Conservation (phyloP, 2,329 filamentous ascomycete species). For the Bipolaris bicolor region DNA sequence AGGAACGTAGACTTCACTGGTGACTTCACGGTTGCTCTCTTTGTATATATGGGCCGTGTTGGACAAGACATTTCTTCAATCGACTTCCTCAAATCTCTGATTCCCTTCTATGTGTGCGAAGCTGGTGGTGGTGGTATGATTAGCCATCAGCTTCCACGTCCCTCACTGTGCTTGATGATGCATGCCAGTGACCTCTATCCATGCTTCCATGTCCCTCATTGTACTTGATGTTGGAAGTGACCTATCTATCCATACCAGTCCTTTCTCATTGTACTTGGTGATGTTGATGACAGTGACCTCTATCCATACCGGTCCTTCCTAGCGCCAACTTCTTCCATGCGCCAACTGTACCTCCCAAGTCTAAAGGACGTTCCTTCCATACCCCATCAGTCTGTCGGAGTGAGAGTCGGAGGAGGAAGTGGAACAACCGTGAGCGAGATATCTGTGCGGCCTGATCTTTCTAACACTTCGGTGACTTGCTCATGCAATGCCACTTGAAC, state of each 20-base stretch:
- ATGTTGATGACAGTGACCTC: no score
- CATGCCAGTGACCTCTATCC: no score
- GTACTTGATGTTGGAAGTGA: no score
- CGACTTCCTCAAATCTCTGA: background rate
- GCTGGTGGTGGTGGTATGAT: background rate
- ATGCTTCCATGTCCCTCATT: no score
- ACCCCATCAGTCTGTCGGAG: no score
- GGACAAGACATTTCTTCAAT: background rate
- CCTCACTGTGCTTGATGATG: background rate
- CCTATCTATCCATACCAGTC: no score
- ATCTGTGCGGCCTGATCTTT: background rate
- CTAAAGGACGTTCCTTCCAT: no score
- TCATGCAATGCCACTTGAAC: background rate
- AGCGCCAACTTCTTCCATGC: no score
- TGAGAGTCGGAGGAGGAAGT: no score
- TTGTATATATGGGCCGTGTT: constrained; percentile 6
- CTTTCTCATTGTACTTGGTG: no score
- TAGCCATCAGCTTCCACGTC: background rate
- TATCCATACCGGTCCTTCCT: no score
- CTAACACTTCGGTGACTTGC: background rate
- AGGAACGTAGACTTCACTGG: background rate
- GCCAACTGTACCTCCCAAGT: no score
- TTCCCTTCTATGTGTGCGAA: background rate
- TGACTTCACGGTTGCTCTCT: background rate
- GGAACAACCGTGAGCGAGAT: background rate